Evolutionary conservation across 2,329 filamentous ascomycete genomes (phyloP).

Genomic region (Aspergillaceae sp.): DNA sequence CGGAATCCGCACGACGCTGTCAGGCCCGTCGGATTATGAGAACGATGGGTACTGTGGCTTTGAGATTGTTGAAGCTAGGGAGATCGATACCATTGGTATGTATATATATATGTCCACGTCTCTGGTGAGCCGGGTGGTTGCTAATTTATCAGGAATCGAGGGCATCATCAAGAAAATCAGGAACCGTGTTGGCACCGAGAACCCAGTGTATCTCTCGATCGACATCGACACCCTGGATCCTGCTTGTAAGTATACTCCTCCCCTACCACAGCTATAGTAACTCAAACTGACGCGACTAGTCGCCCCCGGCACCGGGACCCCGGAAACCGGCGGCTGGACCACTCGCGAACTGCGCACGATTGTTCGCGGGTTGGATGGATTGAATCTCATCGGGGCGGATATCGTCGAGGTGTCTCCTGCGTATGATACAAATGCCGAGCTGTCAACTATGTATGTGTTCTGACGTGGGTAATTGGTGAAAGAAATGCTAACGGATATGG

Average conservation of each 20-base stretch:
- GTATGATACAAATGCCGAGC: slow-evolving; percentile 54
- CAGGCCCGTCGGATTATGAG: slow-evolving; percentile 70
- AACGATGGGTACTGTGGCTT: slow-evolving; percentile 81
- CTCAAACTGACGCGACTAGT: slow-evolving; percentile 11
- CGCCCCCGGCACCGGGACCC: slow-evolving; percentile 47
- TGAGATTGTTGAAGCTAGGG: slow-evolving; percentile 67
- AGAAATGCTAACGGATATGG: neutral
- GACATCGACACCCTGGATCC: slow-evolving; percentile 87
- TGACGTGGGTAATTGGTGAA: neutral
- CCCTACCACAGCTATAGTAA: neutral
- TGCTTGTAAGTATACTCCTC: slow-evolving; percentile 48
- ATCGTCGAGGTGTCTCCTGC: slow-evolving; percentile 55
- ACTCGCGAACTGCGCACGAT: slow-evolving; percentile 52
- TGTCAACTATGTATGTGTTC: slow-evolving; percentile 39
- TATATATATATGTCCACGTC: neutral
- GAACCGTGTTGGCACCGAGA: slow-evolving; percentile 62
- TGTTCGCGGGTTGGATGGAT: slow-evolving; percentile 49
- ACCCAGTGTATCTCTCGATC: slow-evolving; percentile 71
- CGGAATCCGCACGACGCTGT: slow-evolving; percentile 74
- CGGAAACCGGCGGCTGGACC: slow-evolving; percentile 55
- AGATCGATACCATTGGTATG: slow-evolving; percentile 56
- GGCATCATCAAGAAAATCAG: slow-evolving; percentile 73
- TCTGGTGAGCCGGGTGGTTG: neutral
- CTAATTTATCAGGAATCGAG: slow-evolving; percentile 38
- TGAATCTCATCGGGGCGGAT: slow-evolving; percentile 53